Percentiles rank a stretch among this genome's conserved stretches.
Conservation (phyloP, 805 yeast genomes). For the Barnettozyma pratensis region DNA sequence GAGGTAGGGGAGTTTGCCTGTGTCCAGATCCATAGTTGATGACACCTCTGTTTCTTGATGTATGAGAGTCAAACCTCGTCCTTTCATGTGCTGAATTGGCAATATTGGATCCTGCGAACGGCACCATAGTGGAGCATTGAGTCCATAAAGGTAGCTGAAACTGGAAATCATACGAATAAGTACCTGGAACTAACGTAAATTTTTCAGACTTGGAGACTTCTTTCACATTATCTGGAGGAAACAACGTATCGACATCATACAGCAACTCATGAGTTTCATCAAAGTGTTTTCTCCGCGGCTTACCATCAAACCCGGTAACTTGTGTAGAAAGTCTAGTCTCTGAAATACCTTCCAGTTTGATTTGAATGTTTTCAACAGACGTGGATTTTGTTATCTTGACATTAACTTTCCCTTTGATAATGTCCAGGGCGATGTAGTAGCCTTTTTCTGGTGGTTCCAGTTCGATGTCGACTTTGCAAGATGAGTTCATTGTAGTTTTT, state of each 20-base stretch:
- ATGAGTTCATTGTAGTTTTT: constrained; percentile 2
- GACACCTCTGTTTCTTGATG: background rate
- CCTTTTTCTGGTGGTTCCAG: background rate
- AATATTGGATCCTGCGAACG: constrained; percentile 13
- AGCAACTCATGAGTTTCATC: constrained; percentile 36
- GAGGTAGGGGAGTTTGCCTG: constrained; percentile 7
- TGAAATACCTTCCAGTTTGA: constrained; percentile 47
- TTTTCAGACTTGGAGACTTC: constrained; percentile 34
- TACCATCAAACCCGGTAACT: constrained; percentile 6
- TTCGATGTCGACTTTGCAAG: background rate
- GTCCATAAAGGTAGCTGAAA: constrained; percentile 25
- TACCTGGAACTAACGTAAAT: constrained; percentile 36
- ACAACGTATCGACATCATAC: constrained; percentile 44
- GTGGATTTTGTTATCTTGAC: constrained; percentile 26
- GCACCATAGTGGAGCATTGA: constrained; percentile 23
- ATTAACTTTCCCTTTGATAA: constrained; percentile 13
- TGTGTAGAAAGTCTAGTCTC: constrained; percentile 31
- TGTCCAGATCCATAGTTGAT: background rate
- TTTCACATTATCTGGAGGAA: constrained; percentile 47
- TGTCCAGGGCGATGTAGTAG: constrained; percentile 14
- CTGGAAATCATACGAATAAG: constrained; percentile 42
- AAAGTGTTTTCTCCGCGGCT: constrained; percentile 2
- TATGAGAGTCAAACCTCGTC: constrained; percentile 8
- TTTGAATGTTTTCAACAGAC: constrained; percentile 42
- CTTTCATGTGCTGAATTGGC: constrained; percentile 12